Conservation (phyloP, 2,329 filamentous ascomycete species). For the Fusarium nematophilum region DNA sequence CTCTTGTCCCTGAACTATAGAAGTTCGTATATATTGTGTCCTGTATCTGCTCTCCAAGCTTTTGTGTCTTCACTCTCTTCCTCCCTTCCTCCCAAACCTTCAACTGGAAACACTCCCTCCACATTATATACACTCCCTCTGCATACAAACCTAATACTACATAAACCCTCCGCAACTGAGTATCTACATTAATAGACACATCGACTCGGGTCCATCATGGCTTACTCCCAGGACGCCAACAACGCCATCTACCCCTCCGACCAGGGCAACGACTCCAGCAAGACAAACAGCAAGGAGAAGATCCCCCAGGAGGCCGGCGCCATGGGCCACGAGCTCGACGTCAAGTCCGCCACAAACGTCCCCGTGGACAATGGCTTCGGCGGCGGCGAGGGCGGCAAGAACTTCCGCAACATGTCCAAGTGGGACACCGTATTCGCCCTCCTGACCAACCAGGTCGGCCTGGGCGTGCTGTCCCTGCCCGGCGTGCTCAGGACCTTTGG, state of each 20-base stretch:
- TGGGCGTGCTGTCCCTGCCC: conserved; percentile 73
- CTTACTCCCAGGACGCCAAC: conserved; percentile 30
- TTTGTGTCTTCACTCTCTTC: conserved; percentile 3
- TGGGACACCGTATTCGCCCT: conserved; percentile 50
- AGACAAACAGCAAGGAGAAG: conserved; percentile 43
- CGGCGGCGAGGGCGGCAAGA: conserved; percentile 46
- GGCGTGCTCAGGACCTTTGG: conserved; percentile 76
- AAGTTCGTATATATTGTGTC: conserved; percentile 38
- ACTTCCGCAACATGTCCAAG: conserved; percentile 49
- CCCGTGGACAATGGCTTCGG: conserved; percentile 45
- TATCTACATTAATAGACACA: not conserved
- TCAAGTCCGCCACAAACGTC: conserved; percentile 30
- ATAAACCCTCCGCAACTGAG: not conserved
- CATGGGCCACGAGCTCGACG: conserved; percentile 23
- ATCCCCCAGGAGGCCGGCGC: conserved; percentile 30
- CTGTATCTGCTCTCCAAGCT: conserved; percentile 12
- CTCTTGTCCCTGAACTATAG: not conserved
- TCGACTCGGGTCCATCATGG: no score
- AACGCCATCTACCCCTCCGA: conserved; percentile 43
- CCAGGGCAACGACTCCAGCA: conserved; percentile 41
- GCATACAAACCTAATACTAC: not conserved
- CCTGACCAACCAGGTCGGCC: conserved; percentile 50
- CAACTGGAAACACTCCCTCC: conserved; percentile 6
- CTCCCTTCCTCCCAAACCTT: conserved; percentile 5
- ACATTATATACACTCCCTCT: not conserved